These are phyloP conservation scores for Syzygium syzygioides DNA, from an alignment of 441 rosid genomes.

Conservation along the genomic window DNA sequence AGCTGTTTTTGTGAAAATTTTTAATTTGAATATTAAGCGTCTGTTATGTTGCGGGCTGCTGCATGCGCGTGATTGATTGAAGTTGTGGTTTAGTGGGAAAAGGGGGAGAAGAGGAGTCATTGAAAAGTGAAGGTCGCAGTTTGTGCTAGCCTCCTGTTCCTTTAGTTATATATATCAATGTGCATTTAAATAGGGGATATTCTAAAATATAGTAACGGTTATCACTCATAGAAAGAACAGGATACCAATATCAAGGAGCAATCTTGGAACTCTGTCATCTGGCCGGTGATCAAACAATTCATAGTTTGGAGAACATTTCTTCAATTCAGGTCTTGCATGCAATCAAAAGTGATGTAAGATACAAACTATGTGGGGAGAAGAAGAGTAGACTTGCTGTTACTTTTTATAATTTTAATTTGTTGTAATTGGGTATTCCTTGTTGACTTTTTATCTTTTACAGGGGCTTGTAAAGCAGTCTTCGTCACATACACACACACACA, in stretches of 20 bases:
- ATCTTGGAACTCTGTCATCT: constrained; percentile 61
- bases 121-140: neutral
- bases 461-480: neutral
- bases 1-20: neutral
- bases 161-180: neutral
- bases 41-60: neutral
- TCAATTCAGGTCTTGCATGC: neutral
- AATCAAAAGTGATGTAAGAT: neutral
- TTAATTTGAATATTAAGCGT: neutral
- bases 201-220: neutral
- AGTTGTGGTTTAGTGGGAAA: neutral
- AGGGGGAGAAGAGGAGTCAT: neutral
- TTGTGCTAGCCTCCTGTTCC: neutral
- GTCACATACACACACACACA: neutral
- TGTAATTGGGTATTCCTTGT: neutral
- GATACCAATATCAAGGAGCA: constrained; percentile 81
- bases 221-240: neutral
- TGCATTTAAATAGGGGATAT: neutral
- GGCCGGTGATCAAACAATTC: constrained; percentile 31
- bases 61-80: neutral
- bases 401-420: neutral
- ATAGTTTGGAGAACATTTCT: neutral
- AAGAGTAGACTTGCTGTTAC: neutral
- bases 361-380: neutral
- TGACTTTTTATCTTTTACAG: neutral